Evolutionary conservation across 2,329 filamentous ascomycete species (phyloP), one percentile per base, ranked within the genome.

Genomic region (Penicillium crustosum): DNA sequence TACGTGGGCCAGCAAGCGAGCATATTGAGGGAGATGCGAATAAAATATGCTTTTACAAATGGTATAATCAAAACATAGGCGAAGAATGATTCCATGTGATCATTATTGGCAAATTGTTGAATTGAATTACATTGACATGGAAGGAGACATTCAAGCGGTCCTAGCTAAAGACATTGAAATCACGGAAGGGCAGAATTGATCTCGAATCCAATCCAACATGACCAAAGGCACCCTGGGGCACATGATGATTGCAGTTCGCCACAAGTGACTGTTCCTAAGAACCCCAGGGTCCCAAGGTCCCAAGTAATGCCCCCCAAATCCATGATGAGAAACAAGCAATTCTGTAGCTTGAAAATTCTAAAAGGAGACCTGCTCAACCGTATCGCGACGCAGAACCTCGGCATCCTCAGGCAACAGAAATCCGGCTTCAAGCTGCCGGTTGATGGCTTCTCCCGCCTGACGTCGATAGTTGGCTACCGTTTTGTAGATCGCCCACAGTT

Each of bases 381-480:
- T 51, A 29, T 55, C 53, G 21, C 53, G 53, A 42, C 47, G 45
- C 29, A 55, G 21, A 9, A 36, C 8, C 9, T 55, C 38, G 1
- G 38, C 45, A 2, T 55, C 53, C 21, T 42, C 53, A 6, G 21
- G 21, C 47, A 55, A 13, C 47, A 55, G 36, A n/a, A 50, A 51
- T 10, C 53, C 38, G 0, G 21, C 38, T 10, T 35, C 17, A 17
- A 55, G 17, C 27, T 55, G 53, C 9, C 35, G 27, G 3, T 36
- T 6, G 7, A 55, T 35, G 8, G 53, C 53, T 29, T 43, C 47
- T 19, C 44, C 47, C 2, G 53, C 45, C 38, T 29, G 47, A 7
- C 38, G 36, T 21, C 47, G 53, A 36, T 43, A 55, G 19, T 51
- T 51, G 2, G 12, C 45, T 2, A 55, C 21, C 17, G 27, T 42